These are phyloP conservation scores for Noccaea caerulescens DNA, from an alignment of 345 rosid genomes.

Conservation along the genomic window DNA sequence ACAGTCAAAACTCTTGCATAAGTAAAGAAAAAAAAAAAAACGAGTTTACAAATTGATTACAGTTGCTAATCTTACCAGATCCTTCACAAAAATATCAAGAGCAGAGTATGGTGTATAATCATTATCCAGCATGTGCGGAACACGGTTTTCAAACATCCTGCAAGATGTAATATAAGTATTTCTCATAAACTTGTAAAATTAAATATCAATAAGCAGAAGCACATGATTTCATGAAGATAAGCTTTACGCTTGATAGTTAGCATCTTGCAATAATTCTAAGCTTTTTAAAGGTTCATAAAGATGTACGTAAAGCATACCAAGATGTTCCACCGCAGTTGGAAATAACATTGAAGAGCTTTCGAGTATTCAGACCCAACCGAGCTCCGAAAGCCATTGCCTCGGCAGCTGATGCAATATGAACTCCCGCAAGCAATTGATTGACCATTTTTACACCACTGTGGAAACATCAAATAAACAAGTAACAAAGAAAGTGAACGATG, in stretches of 20 bases:
- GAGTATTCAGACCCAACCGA: conserved; percentile 82
- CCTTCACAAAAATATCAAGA: conserved; percentile 96
- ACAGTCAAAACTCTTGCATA: conserved; percentile 38
- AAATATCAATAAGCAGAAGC: conserved; percentile 13
- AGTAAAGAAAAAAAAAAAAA: conserved; percentile 3
- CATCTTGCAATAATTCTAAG: neutral
- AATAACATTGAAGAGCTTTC: conserved; percentile 68
- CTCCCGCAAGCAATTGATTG: conserved; percentile 98
- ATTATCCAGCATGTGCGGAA: conserved; percentile 92
- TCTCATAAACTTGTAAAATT: conserved; percentile 18
- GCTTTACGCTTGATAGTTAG: conserved; percentile 5
- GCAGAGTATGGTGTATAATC: conserved; percentile 96
- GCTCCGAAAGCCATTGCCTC: conserved; percentile 99
- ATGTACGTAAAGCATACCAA: conserved; percentile 57
- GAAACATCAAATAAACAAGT: conserved; percentile 32
- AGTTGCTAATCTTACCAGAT: conserved; percentile 63
- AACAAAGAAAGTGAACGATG: conserved; percentile 21
- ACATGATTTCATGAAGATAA: neutral
- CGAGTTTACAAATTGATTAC: conserved; percentile 16
- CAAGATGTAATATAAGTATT: conserved; percentile 37
- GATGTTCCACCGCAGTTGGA: conserved; percentile 74
- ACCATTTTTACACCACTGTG: conserved; percentile 87
- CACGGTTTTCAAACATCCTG: conserved; percentile 99
- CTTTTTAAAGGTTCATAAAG: conserved; percentile 13
- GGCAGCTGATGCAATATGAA: conserved; percentile 94